phyloP scores from a whole-genome alignment of 2,329 filamentous ascomycete genomes.

The Aspergillus fijiensis region DNA sequence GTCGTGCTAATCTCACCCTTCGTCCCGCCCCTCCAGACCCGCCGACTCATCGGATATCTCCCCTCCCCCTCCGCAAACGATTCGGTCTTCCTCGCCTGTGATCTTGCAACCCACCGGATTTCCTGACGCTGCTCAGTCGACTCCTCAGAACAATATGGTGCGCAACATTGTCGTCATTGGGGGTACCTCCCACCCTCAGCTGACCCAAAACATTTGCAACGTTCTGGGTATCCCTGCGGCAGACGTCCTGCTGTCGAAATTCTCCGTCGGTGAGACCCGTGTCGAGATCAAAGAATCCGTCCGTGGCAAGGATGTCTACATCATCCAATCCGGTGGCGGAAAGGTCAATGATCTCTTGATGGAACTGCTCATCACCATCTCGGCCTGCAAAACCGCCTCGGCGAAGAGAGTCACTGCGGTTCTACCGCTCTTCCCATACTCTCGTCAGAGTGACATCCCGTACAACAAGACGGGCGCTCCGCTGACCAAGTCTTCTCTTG shows the following conservation, averaged over 20 bases:
- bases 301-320: conserved; percentile 97
- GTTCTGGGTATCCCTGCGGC: conserved; percentile 83
- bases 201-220: conserved; percentile 83
- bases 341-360: conserved; percentile 95
- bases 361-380: conserved; percentile 96
- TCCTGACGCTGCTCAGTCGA: conserved; percentile 14
- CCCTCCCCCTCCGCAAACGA: conserved; percentile 25
- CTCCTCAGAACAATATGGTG: conserved; percentile 62
- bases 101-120: conserved; percentile 17
- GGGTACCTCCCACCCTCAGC: conserved; percentile 85
- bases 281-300: conserved; percentile 97
- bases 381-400: conserved; percentile 93
- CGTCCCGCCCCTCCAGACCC: conserved; percentile 30
- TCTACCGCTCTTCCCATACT: conserved; percentile 94
- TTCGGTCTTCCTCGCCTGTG: conserved; percentile 16
- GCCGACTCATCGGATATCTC: conserved; percentile 28
- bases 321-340: conserved; percentile 89
- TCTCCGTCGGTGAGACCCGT: conserved; percentile 90
- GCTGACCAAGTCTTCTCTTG: conserved; percentile 65
- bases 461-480: conserved; percentile 96
- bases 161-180: conserved; percentile 93
- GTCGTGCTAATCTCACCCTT: conserved; percentile 24
- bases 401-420: conserved; percentile 92
- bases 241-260: conserved; percentile 83
- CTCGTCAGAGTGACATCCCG: conserved; percentile 89